These are phyloP conservation scores for Phytophthora tentaculata DNA, from an alignment of 352 stramenopile genomes.

Conservation along the genomic window DNA sequence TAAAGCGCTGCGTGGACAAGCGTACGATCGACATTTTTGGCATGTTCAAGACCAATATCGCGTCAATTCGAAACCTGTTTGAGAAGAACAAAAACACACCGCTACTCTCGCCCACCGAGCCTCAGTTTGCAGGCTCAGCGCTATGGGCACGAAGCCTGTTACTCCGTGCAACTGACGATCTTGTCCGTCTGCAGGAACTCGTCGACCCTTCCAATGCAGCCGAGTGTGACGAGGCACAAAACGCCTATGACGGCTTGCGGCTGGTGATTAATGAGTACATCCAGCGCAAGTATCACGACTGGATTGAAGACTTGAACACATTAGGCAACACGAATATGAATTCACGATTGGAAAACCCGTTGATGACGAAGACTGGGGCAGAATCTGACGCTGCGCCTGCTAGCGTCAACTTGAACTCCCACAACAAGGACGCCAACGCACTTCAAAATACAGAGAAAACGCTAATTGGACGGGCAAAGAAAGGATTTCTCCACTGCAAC, in stretches of 20 bases:
- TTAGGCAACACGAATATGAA: constrained; percentile 81
- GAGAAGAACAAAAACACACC: constrained; percentile 91
- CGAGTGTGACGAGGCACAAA: constrained; percentile 84
- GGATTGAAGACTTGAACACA: constrained; percentile 88
- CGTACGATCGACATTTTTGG: constrained; percentile 92
- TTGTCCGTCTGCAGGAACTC: constrained; percentile 75
- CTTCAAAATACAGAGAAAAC: constrained; percentile 85
- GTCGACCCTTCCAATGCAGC: constrained; percentile 69
- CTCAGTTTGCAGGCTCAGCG: constrained; percentile 92
- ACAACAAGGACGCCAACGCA: constrained; percentile 61
- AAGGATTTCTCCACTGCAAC: constrained; percentile 93
- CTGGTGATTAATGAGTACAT: constrained; percentile 91
- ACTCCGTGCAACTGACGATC: constrained; percentile 77
- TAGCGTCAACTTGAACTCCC: constrained; percentile 44
- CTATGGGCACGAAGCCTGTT: constrained; percentile 93
- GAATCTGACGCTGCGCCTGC: constrained; percentile 15
- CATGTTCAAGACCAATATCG: constrained; percentile 87
- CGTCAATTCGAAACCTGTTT: constrained; percentile 89
- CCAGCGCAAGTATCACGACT: constrained; percentile 91
- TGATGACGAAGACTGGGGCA: constrained; percentile 82
- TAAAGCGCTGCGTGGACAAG: constrained; percentile 95
- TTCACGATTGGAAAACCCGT: constrained; percentile 81
- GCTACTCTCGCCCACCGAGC: constrained; percentile 88
- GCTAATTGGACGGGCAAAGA: constrained; percentile 78
- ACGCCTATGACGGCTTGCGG: constrained; percentile 73